phyloP scores from a whole-genome alignment of 441 rosid species.

The Daphne laureola region DNA sequence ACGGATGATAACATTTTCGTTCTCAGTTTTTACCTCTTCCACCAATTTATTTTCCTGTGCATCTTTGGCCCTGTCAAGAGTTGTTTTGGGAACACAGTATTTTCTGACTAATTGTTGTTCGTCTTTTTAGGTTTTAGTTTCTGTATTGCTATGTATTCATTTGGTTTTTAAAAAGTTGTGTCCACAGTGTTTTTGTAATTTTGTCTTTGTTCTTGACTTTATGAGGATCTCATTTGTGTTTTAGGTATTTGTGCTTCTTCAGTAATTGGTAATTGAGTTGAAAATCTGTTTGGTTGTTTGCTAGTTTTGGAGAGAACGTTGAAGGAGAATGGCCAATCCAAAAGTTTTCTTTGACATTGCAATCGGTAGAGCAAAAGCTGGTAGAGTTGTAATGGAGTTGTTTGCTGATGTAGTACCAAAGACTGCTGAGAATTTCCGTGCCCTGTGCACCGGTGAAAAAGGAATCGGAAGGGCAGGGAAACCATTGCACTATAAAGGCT shows the following conservation, averaged over 20 bases:
- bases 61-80: no score
- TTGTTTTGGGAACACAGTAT: no score
- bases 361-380: conserved; percentile 48
- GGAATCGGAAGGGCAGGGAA: conserved; percentile 49
- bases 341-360: conserved; percentile 59
- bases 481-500: conserved; percentile 67
- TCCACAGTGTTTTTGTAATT: neutral
- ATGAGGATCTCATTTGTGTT: neutral
- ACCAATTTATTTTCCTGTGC: no score
- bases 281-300: neutral
- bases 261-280: neutral
- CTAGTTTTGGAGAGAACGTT: conserved; percentile 9
- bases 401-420: conserved; percentile 55
- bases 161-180: neutral
- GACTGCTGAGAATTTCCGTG: conserved; percentile 72
- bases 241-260: no score
- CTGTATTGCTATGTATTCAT: neutral
- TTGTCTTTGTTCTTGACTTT: neutral
- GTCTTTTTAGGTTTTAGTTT: neutral
- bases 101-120: neutral
- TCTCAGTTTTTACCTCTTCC: neutral
- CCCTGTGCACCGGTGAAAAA: conserved; percentile 67
- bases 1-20: conserved; percentile 24
- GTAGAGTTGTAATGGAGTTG: conserved; percentile 65
- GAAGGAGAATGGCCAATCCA: conserved; percentile 40